Base-by-base conservation (phyloP, 2,329 filamentous ascomycete genomes). In the Zopfia rhizophila region DNA sequence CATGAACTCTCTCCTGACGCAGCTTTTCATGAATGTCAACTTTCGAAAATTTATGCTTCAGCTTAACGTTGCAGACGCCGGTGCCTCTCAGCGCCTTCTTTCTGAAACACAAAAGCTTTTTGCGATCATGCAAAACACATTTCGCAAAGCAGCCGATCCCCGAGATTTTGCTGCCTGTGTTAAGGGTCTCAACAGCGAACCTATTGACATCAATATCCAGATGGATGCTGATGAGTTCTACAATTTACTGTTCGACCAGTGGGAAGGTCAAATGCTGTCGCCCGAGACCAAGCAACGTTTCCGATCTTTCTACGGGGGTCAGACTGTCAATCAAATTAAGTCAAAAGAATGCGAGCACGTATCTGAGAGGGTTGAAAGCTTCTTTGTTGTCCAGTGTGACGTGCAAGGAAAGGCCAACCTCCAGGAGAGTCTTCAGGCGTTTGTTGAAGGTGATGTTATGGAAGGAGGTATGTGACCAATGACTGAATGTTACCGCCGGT, bases 141-240 rank as follows among this genome's bases (percentile, higher is more conserved):
- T 87, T 56, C 81, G 82, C 24, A 88, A 88, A 55, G 87, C 78
- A 47, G 81, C 92, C 14, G 89, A 94, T 51, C 89, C 94, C 0
- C 78, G 81, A 38, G 78, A 78, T 2, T 86, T 95, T 52, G 88
- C 94, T 11, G 79, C 80, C 23, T 87, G 85, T 28, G 90, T 97
- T 61, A 87, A 85, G 58, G 93, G 88, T 0, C 93, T 92, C 46
- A 90, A 96, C 24, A 89, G 91, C 46, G 82, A 85, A 2, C 80
- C 83, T 12, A 95, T 99, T 53, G 91, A 97, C 69, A 87, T 95
- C 18, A 85, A 87, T 44, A 85, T 89, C 48, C 94, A 99, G 70
- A 97, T 99, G 90, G 94, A 99, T 66, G 94, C 97, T 4, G 94
- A 97, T 59, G 92, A 97, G 68, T 99, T 97, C 68, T 97, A 95